Evolutionary conservation across 805 yeast genomes (phyloP).

Genomic region (Saccharomycopsis sp.): DNA sequence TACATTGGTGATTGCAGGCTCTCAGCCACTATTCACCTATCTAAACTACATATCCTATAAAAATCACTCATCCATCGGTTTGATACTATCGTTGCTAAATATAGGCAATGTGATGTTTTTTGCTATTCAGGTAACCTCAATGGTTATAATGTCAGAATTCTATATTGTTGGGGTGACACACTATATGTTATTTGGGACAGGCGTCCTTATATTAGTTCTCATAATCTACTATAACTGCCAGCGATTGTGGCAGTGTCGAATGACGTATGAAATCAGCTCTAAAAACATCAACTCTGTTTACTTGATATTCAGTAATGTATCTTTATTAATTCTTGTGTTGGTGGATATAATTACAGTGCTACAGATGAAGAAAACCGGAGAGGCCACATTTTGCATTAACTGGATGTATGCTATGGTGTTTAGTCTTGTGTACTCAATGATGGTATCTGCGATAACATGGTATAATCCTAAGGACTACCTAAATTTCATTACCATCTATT

Average conservation of each 20-base stretch:
- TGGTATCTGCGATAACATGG: background rate
- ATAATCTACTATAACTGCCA: background rate
- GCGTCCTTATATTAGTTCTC: background rate
- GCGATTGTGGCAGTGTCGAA: background rate
- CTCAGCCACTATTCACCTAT: background rate
- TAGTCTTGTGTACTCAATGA: background rate
- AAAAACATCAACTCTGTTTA: background rate
- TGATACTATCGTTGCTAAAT: background rate
- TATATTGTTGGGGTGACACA: background rate
- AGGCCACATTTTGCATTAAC: background rate
- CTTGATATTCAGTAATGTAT: background rate
- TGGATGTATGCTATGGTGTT: background rate
- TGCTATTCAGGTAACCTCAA: background rate
- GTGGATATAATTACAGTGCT: background rate
- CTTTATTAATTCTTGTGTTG: background rate
- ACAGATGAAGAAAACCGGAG: background rate
- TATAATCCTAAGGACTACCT: background rate
- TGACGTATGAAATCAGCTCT: conserved; percentile 1
- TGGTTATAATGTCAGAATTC: background rate
- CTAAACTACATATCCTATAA: background rate
- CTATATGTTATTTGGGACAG: background rate
- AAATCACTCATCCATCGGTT: background rate
- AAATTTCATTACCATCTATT: background rate
- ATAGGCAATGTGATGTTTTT: background rate
- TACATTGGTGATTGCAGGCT: background rate